Conservation (phyloP, 1,139 yeast genomes). For the Yamadazyma songkhlaensis region DNA sequence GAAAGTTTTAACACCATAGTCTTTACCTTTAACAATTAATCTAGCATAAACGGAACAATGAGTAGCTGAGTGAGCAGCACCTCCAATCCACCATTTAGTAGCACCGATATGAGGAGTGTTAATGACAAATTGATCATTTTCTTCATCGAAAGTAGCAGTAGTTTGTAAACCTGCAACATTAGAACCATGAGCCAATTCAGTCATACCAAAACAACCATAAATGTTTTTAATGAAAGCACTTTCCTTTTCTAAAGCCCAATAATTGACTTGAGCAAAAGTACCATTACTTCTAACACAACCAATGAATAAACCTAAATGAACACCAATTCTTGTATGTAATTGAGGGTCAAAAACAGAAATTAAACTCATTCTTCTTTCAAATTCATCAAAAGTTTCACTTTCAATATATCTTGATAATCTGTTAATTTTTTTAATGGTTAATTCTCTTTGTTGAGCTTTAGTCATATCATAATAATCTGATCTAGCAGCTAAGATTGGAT, state of each 20-base stretch:
- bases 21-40: constrained; percentile 75
- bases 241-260: constrained; percentile 77
- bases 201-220: constrained; percentile 93
- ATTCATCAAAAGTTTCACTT: constrained; percentile 36
- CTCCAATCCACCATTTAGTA: constrained; percentile 98
- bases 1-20: constrained; percentile 87
- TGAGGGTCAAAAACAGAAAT: constrained; percentile 50
- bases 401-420: constrained; percentile 46
- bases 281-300: constrained; percentile 51
- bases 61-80: constrained; percentile 92
- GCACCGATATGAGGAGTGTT: constrained; percentile 90
- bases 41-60: constrained; percentile 83
- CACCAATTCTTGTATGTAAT: constrained; percentile 49
- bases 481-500: constrained; percentile 42
- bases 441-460: constrained; percentile 40
- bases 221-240: constrained; percentile 63
- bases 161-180: constrained; percentile 92
- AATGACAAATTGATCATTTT: constrained; percentile 64
- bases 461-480: constrained; percentile 39
- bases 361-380: constrained; percentile 42
- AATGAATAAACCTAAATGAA: constrained; percentile 48
- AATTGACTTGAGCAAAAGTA: constrained; percentile 52
- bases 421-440: constrained; percentile 43
- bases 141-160: constrained; percentile 73
- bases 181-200: constrained; percentile 92